Evolutionary conservation across 148 eudicot species (phyloP).

Genomic region (Silene conica): DNA sequence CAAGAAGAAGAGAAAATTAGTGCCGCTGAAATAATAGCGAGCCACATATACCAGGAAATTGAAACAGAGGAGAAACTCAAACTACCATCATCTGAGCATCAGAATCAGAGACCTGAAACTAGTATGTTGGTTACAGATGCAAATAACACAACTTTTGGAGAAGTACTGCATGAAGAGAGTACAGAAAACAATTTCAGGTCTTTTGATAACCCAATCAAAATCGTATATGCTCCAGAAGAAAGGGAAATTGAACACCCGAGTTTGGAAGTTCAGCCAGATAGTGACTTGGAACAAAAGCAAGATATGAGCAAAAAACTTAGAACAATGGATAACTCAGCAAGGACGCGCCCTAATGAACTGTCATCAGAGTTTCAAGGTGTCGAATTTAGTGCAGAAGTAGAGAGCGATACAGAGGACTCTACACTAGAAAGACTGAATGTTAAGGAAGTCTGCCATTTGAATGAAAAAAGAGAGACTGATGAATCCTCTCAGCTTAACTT

Average conservation of each 20-base stretch:
- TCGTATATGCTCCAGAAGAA: conserved; percentile 6
- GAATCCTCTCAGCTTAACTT: neutral
- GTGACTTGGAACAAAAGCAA: conserved; percentile 6
- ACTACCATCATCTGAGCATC: neutral
- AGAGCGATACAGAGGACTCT: neutral
- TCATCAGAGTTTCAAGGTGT: conserved; percentile 15
- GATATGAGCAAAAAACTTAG: conserved; percentile 9
- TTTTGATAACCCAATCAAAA: conserved; percentile 8
- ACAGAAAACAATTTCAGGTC: neutral
- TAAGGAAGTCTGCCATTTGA: neutral
- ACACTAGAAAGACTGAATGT: conserved; percentile 11
- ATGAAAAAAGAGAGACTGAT: conserved; percentile 15
- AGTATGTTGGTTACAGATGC: neutral
- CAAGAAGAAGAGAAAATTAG: neutral
- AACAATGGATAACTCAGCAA: conserved; percentile 8
- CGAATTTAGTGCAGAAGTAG: neutral
- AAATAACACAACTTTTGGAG: conserved; percentile 1
- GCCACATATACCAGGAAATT: neutral
- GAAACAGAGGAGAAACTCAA: conserved; percentile 16
- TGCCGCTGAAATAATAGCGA: neutral
- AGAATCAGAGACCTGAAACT: conserved; percentile 8
- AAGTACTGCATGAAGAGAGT: conserved; percentile 5
- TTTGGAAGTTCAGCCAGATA: conserved; percentile 4
- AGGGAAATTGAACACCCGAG: conserved; percentile 19
- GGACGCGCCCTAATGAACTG: conserved; percentile 14